Base-by-base conservation (phyloP, 805 yeast species). In the Metschnikowia amazonensis region DNA sequence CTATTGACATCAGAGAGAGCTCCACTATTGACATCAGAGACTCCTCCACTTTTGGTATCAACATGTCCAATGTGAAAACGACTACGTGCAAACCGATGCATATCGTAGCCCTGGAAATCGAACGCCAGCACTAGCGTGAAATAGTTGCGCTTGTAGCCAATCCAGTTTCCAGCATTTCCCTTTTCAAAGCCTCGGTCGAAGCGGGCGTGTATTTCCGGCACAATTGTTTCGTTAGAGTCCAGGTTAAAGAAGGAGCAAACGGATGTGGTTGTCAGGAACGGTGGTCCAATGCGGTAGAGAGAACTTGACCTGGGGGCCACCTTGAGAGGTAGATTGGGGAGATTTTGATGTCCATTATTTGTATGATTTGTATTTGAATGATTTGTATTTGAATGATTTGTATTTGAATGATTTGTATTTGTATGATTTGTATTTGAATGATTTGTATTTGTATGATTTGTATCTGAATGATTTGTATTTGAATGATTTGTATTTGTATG, bases 101-200 rank as follows among this genome's bases (percentile, higher is more conserved):
- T 2, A 31, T 23, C 32, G 42, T 43, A 46, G 34, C 31, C 38
- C 56, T 49, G 28, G 36, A 77, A 65, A 4, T 54, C 46, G 53
- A 81, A 82, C 0, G 83, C 57, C 1, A 82, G 71, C 1, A 82
- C 86, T 43, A 82, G 62, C 0, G 88, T 77, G 57, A 82, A 78
- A 60, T 82, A 83, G 53, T 82, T 82, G 53, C 88, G 66, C 56
- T 82, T 82, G 59, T 82, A 82, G 0, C 87, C 87, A 6, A 82
- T 76, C 88, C 89, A 83, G 43, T 54, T 48, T 6, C 48, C 51
- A 1, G 52, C 46, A 16, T 46, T 34, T 7, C 49, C 46, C 11
- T 44, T 38, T 25, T 60, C 61, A 34, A 60, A 58, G 4, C 64
- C 64, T 3, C 63, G 50, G 42, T 60, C 64, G 11, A 60, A 49